Base-by-base conservation (phyloP, 331 rosid genomes). In the Quercus tomentella region DNA sequence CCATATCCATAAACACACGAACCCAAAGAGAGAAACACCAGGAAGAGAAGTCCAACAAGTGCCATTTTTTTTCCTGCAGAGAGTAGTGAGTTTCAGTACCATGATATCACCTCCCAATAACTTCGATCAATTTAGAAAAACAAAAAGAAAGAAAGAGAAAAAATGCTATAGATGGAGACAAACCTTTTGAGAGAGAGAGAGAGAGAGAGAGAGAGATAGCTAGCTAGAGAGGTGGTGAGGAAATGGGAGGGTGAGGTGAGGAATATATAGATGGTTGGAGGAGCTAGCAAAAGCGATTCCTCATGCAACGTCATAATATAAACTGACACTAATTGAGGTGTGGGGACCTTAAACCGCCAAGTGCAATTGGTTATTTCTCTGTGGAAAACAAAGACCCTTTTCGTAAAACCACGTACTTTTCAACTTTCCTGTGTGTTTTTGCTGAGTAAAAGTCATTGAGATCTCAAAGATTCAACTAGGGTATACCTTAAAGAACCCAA, bases 321-420 rank as follows among this genome's bases (percentile, higher is more conserved):
- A 61, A 75, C 82, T 80, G 91, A 80, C 87, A 54, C 74, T 43
- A 25, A 21, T 83, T 70, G 82, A 79, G 70, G 82, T 83, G 92
- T 89, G 94, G 91, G 97, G 92, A 77, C 88, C 81, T 56, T 7
- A 56, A 85, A 82, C 72, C 71, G 90, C 89, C 92, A 85, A 79
- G 92, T 84, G 84, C 72, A 31, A 61, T 20, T 70, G 77, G 79
- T 80, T 81, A 71, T 22, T 49, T 62, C 22, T 33, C 49, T 81
- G 66, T 49, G 75, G 78, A 17, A 78, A 54, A 72, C 81, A 75
- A 63, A 49, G 56, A 18, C 21, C 72, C 57, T 79, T 83, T 79
- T 56, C 76, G 52, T 62, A 37, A 62, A 83, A 84, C 89, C 83
- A 83, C 87, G 83, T 88, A 89, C 84, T 75, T 90, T 80, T 75